Evolutionary conservation across 495 filamentous ascomycete species (phyloP).

Genomic region (Astrothelium subdiscretum): DNA sequence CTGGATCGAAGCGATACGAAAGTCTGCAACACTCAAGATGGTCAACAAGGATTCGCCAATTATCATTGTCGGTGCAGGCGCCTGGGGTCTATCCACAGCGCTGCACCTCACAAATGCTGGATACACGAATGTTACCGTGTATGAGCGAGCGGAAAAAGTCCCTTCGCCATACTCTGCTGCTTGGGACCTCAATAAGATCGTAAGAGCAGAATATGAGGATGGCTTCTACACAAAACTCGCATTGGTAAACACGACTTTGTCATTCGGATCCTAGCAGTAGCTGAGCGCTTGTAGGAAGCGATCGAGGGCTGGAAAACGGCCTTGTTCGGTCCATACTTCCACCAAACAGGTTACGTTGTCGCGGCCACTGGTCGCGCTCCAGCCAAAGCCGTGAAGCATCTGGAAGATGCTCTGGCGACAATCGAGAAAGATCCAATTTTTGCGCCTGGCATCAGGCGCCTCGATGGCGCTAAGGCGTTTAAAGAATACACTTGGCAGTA

Average conservation of each 20-base stretch:
- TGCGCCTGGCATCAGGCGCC: slow-evolving; percentile 25
- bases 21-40: not conserved
- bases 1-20: not conserved
- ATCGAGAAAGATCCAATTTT: slow-evolving; percentile 29
- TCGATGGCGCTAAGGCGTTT: slow-evolving; percentile 30
- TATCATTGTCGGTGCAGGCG: slow-evolving; percentile 31
- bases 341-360: slow-evolving; percentile 45
- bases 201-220: slow-evolving; percentile 45
- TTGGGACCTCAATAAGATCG: slow-evolving; percentile 45
- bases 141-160: slow-evolving; percentile 33
- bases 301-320: slow-evolving; percentile 41
- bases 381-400: slow-evolving; percentile 35
- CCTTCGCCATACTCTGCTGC: slow-evolving; percentile 36
- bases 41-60: slow-evolving; percentile 1
- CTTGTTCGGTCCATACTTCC: slow-evolving; percentile 43
- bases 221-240: slow-evolving; percentile 41
- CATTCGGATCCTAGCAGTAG: slow-evolving; percentile 10
- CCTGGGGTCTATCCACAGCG: slow-evolving; percentile 40
- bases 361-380: slow-evolving; percentile 36
- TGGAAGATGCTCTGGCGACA: slow-evolving; percentile 35
- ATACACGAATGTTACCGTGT: slow-evolving; percentile 34
- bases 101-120: slow-evolving; percentile 35
- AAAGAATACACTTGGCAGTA: slow-evolving; percentile 33
- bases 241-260: slow-evolving; percentile 25
- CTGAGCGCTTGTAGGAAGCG: slow-evolving; percentile 31